Evolutionary conservation across 805 yeast species (phyloP), one percentile per base, ranked within the genome.

Genomic region (Yarrowia sp.): DNA sequence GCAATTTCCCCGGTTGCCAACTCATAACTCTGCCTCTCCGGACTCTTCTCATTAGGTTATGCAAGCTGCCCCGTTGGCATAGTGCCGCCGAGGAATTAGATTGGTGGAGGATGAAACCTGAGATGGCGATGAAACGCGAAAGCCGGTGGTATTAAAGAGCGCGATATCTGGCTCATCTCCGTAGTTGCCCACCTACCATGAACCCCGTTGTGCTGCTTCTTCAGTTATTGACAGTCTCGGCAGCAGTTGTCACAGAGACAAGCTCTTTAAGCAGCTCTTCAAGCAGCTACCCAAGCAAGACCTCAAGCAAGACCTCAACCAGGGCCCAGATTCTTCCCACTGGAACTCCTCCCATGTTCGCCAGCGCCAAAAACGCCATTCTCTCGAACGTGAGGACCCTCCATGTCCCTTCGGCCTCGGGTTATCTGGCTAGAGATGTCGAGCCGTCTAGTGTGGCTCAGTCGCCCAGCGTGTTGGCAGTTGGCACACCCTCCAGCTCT

Each of bases 1-100:
- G n/a, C n/a, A n/a, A n/a, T n/a, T n/a, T n/a, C n/a, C n/a, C n/a
- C n/a, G n/a, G n/a, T n/a, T n/a, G n/a, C n/a, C n/a, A n/a, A n/a
- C n/a, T n/a, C n/a, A n/a, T n/a, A n/a, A n/a, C n/a, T n/a, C n/a
- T n/a, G n/a, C n/a, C n/a, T n/a, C n/a, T n/a, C n/a, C n/a, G n/a
- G n/a, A n/a, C n/a, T n/a, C n/a, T n/a, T n/a, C n/a, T n/a, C 40
- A 34, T 36, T 50, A 36, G 19, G 56, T 52, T 52, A 17, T 52
- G 56, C 56, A 36, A 3, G 13, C 56, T 52, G 56, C 56, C 56
- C 30, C 12, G 56, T 36, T 52, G 42, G 42, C 56, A 52, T 52
- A 52, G 42, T 36, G 56, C 56, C 56, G 56, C 56, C 56, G 56
- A 52, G 56, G 56, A 52, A 36, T 52, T 52, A 52, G 56, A 52